Evolutionary conservation across 345 rosid genomes (phyloP), one percentile per base, ranked within the genome.

Genomic region (Aurinia saxatilis): DNA sequence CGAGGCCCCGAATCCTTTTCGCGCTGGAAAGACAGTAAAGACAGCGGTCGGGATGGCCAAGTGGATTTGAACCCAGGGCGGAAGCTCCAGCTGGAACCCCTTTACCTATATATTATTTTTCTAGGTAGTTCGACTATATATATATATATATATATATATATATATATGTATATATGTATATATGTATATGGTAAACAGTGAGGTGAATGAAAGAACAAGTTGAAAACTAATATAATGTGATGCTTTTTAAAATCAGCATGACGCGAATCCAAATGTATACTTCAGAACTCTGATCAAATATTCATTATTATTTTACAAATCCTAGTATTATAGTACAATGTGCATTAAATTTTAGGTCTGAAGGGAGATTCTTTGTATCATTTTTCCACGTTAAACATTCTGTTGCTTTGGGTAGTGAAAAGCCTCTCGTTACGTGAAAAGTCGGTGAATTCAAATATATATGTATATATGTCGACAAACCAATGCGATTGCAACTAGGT

Each of bases 201-300:
- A 25, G 25, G 18, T 48, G 12, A 37, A 49, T 27, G 15, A 36
- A 12, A 36, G 15, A 46, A 34, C 54, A 34, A 8, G 40, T 50
- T 21, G 0, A 13, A 37, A 29, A 25, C 4, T 21, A 21, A 5
- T 17, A 40, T 62, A 25, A 51, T 16, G 39, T 13, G 50, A 53
- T 44, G 49, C 52, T 21, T 33, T 52, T 52, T 31, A 8, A 52
- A n/a, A 40, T 53, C 42, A 51, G 12, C 67, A 63, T 41, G 33
- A 50, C 33, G 25, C 13, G 12, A 33, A 31, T 33, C 23, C 13
- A 9, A 41, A 40, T 30, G 15, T 41, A 5, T 27, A 40, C 13
- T 10, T 41, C 21, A 30, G 18, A 54, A 54, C 9, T 4, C 45
- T 21, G 14, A 38, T 53, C 16, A 42, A 18, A 33, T n/a, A n/a